phyloP scores from a whole-genome alignment of 257 asterid species.

The Solanum raphanifolium region DNA sequence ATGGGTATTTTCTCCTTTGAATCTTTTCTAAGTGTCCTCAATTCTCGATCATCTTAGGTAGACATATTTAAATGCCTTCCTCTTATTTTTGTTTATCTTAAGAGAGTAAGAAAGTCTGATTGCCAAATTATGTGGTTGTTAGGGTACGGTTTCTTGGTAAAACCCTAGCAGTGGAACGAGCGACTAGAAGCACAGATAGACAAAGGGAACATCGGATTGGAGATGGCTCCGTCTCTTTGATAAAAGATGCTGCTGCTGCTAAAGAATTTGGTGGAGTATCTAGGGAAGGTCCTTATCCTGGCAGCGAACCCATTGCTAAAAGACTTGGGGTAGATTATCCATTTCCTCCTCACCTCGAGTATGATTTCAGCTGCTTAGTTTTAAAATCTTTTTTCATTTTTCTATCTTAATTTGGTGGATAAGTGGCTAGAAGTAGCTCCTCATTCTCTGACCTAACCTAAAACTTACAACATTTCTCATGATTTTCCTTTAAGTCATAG shows the following conservation, averaged over 20 bases:
- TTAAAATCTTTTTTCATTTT: neutral
- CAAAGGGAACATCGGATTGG: slow-evolving; percentile 21
- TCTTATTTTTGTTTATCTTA: neutral
- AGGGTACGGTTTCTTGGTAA: slow-evolving; percentile 86
- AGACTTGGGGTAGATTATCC: slow-evolving; percentile 89
- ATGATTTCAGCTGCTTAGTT: slow-evolving; percentile 18
- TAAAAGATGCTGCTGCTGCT: slow-evolving; percentile 20
- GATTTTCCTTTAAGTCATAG: neutral
- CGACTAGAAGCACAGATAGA: slow-evolving; percentile 28
- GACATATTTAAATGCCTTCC: neutral
- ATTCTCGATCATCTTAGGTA: neutral
- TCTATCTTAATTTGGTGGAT: neutral
- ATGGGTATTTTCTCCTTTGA: slow-evolving; percentile 38
- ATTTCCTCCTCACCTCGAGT: slow-evolving; percentile 93
- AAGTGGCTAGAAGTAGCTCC: neutral
- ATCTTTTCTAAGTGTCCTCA: neutral
- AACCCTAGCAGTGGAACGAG: slow-evolving; percentile 61
- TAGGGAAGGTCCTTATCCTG: slow-evolving; percentile 6
- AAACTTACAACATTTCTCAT: neutral
- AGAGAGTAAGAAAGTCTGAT: neutral
- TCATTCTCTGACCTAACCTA: neutral
- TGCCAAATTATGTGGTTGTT: slow-evolving; percentile 4
- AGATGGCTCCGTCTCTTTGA: slow-evolving; percentile 10
- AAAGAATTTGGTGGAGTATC: slow-evolving; percentile 19
- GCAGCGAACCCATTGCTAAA: slow-evolving; percentile 60